phyloP scores from a whole-genome alignment of 306 rosid genomes.

The Morella rubra region DNA sequence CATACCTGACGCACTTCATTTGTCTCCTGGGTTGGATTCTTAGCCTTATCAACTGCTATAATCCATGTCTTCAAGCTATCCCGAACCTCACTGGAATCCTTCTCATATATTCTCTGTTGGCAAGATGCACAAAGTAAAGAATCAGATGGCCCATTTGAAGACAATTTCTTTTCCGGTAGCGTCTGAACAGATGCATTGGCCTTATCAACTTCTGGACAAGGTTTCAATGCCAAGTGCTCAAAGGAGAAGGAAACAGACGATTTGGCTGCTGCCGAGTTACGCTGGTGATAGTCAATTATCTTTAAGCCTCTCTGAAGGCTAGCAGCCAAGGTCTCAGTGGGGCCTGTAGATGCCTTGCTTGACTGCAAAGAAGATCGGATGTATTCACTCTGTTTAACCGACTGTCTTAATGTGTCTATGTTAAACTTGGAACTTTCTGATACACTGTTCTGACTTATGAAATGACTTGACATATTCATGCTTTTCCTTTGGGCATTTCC shows the following conservation, averaged over 20 bases:
- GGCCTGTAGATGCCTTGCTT: slow-evolving; percentile 64
- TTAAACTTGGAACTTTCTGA: slow-evolving; percentile 49
- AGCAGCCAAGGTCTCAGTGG: slow-evolving; percentile 84
- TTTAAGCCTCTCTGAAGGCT: slow-evolving; percentile 94
- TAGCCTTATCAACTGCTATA: slow-evolving; percentile 39
- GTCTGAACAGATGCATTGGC: slow-evolving; percentile 40
- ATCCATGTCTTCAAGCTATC: slow-evolving; percentile 46
- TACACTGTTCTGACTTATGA: slow-evolving; percentile 49
- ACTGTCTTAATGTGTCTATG: slow-evolving; percentile 50
- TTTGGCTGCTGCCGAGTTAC: slow-evolving; percentile 62
- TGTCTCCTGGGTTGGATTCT: slow-evolving; percentile 29
- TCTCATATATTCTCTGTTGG: slow-evolving; percentile 38
- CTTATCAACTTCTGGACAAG: slow-evolving; percentile 53
- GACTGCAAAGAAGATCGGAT: slow-evolving; percentile 56
- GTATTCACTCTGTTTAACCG: slow-evolving; percentile 47
- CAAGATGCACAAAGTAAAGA: slow-evolving; percentile 69
- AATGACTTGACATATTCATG: slow-evolving; percentile 52
- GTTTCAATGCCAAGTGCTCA: slow-evolving; percentile 59
- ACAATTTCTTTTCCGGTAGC: slow-evolving; percentile 39
- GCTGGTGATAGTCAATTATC: slow-evolving; percentile 84
- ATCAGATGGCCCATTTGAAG: slow-evolving; percentile 39
- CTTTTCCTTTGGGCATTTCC: slow-evolving; percentile 71
- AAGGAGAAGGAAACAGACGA: slow-evolving; percentile 84
- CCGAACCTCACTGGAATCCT: slow-evolving; percentile 41
- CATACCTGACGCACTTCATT: slow-evolving; percentile 44